Evolutionary conservation across 148 eudicot species (phyloP), one percentile per base, ranked within the genome.

Genomic region (Vaccinium macrocarpon): DNA sequence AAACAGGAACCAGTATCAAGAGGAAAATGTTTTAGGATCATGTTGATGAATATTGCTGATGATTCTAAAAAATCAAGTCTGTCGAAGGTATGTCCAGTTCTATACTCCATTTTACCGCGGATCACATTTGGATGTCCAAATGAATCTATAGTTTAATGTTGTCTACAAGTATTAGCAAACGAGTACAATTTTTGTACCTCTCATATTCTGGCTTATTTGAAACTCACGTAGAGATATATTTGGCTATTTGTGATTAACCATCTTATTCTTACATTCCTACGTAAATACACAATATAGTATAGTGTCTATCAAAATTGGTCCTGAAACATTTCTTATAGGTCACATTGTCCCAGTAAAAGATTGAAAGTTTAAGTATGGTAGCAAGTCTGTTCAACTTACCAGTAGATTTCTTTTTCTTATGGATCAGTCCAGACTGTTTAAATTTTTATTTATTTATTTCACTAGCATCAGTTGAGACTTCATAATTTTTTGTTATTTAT

Each of bases 41-140:
- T 95, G 94, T 78, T 95, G 85, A 94, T 95, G 98, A 93, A 94
- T 86, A 94, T 95, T 81, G 98, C 94, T 86, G 94, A 94, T 86
- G 94, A 91, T 61, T 86, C 89, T 66, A 95, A 94, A 86, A 94
- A 91, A 84, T 83, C 87, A 51, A 86, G 66, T 86, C 90, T 95
- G 62, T 88, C 93, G 68, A 93, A 95, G 98, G 98, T 95, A 86
- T 50, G 88, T 56, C 64, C 77, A 50, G 35, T 76, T 64, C 9
- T 68, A 0, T 49, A 5, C 50, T 79, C 15, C n/a, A 66, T 79
- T 72, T 72, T 72, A 11, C 5, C 7, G 21, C 16, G 19, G 61
- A 50, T 70, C 16, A 35, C 46, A 70, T 68, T 23, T 72, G 46
- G 76, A 51, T 82, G 84, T 21, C 51, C 62, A 18, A 51, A 9